Base-by-base conservation (phyloP, 2,329 filamentous ascomycete genomes). In the Claviceps humidiphila region DNA sequence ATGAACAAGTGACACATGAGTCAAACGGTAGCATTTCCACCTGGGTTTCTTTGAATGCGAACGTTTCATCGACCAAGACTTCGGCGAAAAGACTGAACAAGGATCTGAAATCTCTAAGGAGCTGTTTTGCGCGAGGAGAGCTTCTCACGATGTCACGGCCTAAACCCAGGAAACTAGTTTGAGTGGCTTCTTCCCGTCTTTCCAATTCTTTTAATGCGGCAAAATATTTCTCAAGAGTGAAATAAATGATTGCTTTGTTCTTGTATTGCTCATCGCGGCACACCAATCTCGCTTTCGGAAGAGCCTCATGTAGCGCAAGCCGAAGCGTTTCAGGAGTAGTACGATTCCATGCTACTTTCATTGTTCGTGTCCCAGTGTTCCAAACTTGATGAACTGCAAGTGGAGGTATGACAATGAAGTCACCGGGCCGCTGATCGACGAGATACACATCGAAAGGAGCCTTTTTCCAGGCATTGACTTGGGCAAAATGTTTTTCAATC, bases 211-310 rank as follows among this genome's bases (percentile, higher is more conserved):
- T 64, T 16, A 87, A 76, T 49, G 80, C 73, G n/a, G 73, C 71
- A 56, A 76, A 73, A 64, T 97, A 97, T 61, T 89, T 93, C 11
- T 84, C 72, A 3, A 97, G 74, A 0, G 89, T 88, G 64, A 84
- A 95, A 66, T 90, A 95, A 45, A 96, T 76, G 53, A 97, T 96
- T 5, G 90, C 88, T 66, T 97, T 97, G 71, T 95, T 96, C 66
- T 97, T 97, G 74, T 98, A 98, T 66, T 97, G 91, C 65, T 98
- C 93, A 59, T 98, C 93, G 40, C 93, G 85, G 64, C 93, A 97
- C 2, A 97, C 91, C 59, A 96, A 80, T 13, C 89, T 81, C 9
- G 90, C 88, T 59, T 89, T 89, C 0, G 90, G 89, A 2, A 98
- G 74, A 0, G 91, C 89, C 70, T 97, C 93, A 54, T 82, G 78